These are phyloP conservation scores for Petunia axillaris DNA, from an alignment of 257 asterid species.

Conservation along the genomic window DNA sequence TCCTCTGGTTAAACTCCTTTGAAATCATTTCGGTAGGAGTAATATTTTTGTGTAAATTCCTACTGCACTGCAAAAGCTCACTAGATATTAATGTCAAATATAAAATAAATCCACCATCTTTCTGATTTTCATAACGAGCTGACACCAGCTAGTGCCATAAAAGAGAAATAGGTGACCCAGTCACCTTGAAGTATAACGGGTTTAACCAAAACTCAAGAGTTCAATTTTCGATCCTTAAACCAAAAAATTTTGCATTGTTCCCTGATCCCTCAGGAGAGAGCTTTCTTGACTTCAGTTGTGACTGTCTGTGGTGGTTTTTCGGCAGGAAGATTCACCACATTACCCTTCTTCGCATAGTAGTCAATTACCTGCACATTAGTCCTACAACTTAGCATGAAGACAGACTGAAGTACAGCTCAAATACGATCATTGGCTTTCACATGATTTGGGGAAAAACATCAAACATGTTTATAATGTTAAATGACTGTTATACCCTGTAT, in stretches of 20 bases:
- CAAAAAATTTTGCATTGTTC: neutral
- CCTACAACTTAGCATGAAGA: conserved; percentile 1
- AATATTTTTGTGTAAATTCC: neutral
- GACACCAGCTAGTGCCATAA: neutral
- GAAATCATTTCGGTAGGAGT: neutral
- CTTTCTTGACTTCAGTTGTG: conserved; percentile 65
- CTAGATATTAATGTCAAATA: neutral
- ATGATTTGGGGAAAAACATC: neutral
- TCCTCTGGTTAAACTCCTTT: neutral
- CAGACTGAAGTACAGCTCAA: neutral
- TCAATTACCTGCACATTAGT: conserved; percentile 61
- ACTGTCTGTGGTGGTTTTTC: conserved; percentile 77
- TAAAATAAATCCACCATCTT: neutral
- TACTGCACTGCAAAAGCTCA: neutral
- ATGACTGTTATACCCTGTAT: neutral
- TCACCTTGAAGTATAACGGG: neutral
- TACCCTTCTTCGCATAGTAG: conserved; percentile 62
- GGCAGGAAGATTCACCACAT: conserved; percentile 69
- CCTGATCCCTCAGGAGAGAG: conserved; percentile 51
- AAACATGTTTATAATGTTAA: neutral
- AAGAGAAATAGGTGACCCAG: neutral
- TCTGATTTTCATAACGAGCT: neutral
- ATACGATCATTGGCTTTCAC: neutral
- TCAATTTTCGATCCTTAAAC: neutral
- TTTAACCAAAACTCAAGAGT: conserved; percentile 12